Percentiles rank a stretch among this genome's conserved stretches.
phyloP scores from a whole-genome alignment of 1,284 basidiomycete genomes.

The Ceratobasidium theobromae region DNA sequence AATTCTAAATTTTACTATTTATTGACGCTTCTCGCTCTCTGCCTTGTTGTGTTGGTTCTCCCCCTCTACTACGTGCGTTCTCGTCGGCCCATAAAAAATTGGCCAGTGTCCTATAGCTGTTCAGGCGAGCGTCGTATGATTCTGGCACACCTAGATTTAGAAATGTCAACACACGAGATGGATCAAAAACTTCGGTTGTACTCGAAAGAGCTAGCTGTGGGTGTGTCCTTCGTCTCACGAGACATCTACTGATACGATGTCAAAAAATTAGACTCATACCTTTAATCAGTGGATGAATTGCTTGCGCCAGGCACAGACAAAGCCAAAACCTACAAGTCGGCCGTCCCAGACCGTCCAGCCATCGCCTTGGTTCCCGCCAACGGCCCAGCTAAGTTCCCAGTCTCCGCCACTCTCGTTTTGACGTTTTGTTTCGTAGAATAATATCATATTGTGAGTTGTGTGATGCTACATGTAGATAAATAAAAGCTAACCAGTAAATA shows the following conservation, averaged over 20 bases:
- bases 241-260: not conserved
- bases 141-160: not conserved
- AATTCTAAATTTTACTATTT: not conserved
- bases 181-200: conserved; percentile 13
- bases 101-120: no score
- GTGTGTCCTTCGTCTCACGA: not conserved
- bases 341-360: not conserved
- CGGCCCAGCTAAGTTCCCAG: not conserved
- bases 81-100: no score
- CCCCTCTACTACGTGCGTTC: not conserved
- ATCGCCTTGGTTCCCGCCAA: conserved; percentile 25
- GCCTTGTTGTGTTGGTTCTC: not conserved
- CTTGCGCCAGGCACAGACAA: conserved; percentile 1
- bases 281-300: conserved; percentile 28
- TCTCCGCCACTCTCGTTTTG: not conserved
- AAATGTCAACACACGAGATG: not conserved
- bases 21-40: not conserved
- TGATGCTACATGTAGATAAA: not conserved
- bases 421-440: not conserved
- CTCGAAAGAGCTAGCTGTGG: conserved; percentile 24
- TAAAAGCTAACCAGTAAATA: not conserved
- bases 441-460: conserved; percentile 2
- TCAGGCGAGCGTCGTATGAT: not conserved
- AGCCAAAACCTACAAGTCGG: not conserved
- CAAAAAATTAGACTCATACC: conserved; percentile 6